Base-by-base conservation (phyloP, 257 asterid species). In the Solanum piurae region DNA sequence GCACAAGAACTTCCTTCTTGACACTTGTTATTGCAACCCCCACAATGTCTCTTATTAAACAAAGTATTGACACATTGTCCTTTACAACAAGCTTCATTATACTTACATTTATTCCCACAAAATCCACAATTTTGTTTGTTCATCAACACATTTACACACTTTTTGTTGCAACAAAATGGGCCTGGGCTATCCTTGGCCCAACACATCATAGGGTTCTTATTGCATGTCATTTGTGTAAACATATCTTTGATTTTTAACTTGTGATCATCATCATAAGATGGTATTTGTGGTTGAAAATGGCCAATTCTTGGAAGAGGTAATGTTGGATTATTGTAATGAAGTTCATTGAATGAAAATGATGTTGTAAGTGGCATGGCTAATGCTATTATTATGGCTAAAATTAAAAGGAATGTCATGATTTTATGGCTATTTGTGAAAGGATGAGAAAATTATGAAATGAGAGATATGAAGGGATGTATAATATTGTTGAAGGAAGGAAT, bases 71-170 rank as follows among this genome's bases (percentile, higher is more conserved):
- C 89, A 44, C 98, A 95, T 71, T 91, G 88, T 8, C 98, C 98
- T 64, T 87, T 83, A 91, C 98, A 95, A 87, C 98, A 95, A 16
- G 88, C 88, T 90, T 94, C 94, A 11, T 89, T 79, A 76, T 74
- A 91, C 82, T 84, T 93, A 86, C 98, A 95, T 72, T 79, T 92
- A 9, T 88, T 62, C 14, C 96, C 98, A 84, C 98, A 95, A 87
- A 12, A 89, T 3, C 98, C 98, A 71, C 98, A 95, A 37, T 94
- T 94, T 5, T 60, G 9, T 33, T 89, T 87, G 68, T 95, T 96
- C 3, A 18, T 87, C 3, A 40, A 64, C 9, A 91, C 89, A 29
- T 93, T 84, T 5, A 93, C 96, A 68, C 98, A 93, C 66, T 87
- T 91, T 44, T 89, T 93, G 74, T 91, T 89, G 92, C 98, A 95